A percentile compares a stretch with the other conserved stretches of the same genome.
Conservation (phyloP, 2,329 filamentous ascomycete species). For the Aureobasidium sp. region DNA sequence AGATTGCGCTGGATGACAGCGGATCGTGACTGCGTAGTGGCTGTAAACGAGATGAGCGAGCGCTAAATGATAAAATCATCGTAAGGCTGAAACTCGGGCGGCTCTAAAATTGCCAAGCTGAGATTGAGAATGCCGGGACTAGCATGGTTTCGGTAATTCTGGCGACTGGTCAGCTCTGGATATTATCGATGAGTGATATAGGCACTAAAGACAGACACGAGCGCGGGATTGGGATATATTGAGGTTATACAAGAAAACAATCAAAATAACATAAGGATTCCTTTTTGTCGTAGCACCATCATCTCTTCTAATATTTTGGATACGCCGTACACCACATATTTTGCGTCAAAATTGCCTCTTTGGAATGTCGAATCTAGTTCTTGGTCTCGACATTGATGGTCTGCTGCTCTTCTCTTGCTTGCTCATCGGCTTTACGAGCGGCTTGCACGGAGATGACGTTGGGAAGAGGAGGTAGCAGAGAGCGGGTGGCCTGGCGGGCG, state of each 20-base stretch:
- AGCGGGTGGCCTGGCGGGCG: conserved; percentile 44
- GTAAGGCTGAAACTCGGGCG: not conserved
- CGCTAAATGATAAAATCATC: not conserved
- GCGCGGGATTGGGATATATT: conserved; percentile 2
- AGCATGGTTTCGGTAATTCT: not conserved
- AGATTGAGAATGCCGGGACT: not conserved
- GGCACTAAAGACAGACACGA: not conserved
- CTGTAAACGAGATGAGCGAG: conserved; percentile 4
- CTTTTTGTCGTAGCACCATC: not conserved
- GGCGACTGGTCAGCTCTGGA: not conserved
- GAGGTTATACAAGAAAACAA: conserved; percentile 6
- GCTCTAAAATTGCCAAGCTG: not conserved
- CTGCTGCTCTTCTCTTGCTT: conserved; percentile 14
- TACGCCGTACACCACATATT: not conserved
- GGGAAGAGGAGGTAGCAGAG: conserved; percentile 35
- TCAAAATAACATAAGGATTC: not conserved
- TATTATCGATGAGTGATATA: not conserved
- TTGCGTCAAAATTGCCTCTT: no score
- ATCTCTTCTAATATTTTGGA: not conserved
- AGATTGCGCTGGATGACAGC: not conserved
- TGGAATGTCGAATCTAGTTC: no score
- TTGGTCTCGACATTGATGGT: conserved; percentile 10
- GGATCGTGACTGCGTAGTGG: not conserved
- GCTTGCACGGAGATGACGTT: conserved; percentile 25
- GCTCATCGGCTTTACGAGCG: conserved; percentile 12